phyloP scores from a whole-genome alignment of 2,329 filamentous ascomycete genomes.

The Aspergillus neotritici region DNA sequence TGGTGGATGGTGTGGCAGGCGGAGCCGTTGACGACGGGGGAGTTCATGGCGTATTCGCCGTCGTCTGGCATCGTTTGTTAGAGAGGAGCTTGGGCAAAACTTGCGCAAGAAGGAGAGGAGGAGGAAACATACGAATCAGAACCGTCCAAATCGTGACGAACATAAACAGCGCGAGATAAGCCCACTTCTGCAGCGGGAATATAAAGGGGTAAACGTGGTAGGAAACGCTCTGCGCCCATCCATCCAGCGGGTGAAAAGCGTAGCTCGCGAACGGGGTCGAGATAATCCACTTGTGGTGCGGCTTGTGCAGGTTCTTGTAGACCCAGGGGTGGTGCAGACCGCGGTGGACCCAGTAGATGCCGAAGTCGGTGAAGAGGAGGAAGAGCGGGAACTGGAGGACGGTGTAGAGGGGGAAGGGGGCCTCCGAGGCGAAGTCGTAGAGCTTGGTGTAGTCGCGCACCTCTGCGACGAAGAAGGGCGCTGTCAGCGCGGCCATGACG shows the following conservation, averaged over 20 bases:
- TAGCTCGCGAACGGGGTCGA: slow-evolving; percentile 87
- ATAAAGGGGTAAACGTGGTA: slow-evolving; percentile 91
- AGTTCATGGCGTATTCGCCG: slow-evolving; percentile 84
- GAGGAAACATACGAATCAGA: slow-evolving; percentile 56
- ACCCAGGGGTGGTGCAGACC: slow-evolving; percentile 69
- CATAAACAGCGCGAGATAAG: slow-evolving; percentile 75
- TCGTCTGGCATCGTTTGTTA: slow-evolving; percentile 56
- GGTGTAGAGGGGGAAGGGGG: slow-evolving; percentile 71
- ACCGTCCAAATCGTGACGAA: slow-evolving; percentile 97
- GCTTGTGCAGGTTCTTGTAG: slow-evolving; percentile 89
- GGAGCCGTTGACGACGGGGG: slow-evolving; percentile 81
- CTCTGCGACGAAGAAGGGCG: slow-evolving; percentile 74
- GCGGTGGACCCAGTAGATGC: slow-evolving; percentile 87
- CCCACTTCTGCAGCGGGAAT: slow-evolving; percentile 85
- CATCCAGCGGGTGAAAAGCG: slow-evolving; percentile 91
- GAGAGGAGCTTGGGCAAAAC: no score
- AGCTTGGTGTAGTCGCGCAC: slow-evolving; percentile 78
- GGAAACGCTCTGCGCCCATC: slow-evolving; percentile 77
- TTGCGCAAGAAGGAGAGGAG: neutral
- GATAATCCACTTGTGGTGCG: slow-evolving; percentile 99
- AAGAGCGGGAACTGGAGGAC: slow-evolving; percentile 79
- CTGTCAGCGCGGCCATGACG: slow-evolving; percentile 72
- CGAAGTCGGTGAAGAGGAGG: slow-evolving; percentile 77
- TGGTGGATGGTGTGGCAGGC: slow-evolving; percentile 96
- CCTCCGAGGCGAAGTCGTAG: slow-evolving; percentile 69